Conservation (phyloP, 345 rosid species). For the Mercurialis annua region DNA sequence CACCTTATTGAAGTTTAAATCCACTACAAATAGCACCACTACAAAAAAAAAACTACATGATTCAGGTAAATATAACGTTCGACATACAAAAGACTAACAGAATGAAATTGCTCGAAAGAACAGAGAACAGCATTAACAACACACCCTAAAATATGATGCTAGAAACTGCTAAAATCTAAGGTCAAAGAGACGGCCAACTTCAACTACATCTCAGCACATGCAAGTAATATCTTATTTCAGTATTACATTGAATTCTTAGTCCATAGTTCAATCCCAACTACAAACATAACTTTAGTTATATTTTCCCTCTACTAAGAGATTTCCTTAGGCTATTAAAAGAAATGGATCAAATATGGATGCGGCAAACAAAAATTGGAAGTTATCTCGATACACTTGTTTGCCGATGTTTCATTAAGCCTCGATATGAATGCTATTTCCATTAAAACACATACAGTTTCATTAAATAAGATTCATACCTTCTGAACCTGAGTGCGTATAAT, state of each 20-base stretch:
- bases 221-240: background rate
- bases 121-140: no score
- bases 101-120: no score
- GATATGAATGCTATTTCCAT: background rate
- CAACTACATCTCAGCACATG: background rate
- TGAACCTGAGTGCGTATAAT: background rate
- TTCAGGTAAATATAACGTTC: no score
- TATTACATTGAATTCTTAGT: background rate
- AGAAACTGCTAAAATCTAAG: no score
- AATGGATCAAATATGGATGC: background rate
- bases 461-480: slow-evolving; percentile 10
- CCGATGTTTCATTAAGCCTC: background rate
- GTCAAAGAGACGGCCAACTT: background rate
- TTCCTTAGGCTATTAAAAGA: background rate
- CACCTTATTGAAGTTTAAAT: no score
- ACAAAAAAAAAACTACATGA: no score
- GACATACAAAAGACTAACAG: no score
- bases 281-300: background rate
- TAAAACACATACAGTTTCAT: background rate
- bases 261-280: background rate
- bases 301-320: background rate
- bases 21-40: no score
- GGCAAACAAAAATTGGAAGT: background rate
- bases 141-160: no score
- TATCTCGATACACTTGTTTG: background rate